phyloP scores from a whole-genome alignment of 1,284 basidiomycete species.

The Trichosporon inkin region DNA sequence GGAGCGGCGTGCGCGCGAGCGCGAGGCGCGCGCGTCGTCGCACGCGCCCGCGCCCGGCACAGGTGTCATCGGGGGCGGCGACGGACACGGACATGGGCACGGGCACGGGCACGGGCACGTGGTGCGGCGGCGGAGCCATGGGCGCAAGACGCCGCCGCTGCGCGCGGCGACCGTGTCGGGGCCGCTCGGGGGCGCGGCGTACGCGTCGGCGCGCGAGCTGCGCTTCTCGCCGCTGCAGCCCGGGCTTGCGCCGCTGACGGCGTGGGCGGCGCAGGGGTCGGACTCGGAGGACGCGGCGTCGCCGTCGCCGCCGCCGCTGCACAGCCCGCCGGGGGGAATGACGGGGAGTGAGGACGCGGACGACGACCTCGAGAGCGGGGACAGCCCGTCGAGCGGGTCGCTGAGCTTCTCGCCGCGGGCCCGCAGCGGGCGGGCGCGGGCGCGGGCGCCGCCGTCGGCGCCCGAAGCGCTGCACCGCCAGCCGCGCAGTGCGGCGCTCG shows the following conservation, averaged over 20 bases:
- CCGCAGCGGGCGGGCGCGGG: background rate
- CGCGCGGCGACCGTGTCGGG: constrained; percentile 1
- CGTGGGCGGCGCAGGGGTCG: background rate
- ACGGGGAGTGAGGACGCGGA: constrained; percentile 43
- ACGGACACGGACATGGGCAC: too few species aligned
- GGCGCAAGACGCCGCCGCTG: constrained; percentile 25
- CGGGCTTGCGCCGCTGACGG: background rate
- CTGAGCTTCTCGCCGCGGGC: constrained; percentile 39
- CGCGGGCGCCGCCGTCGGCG: too few species aligned
- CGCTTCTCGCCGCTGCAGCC: constrained; percentile 2
- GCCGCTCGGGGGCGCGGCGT: background rate
- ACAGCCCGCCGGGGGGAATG: constrained; percentile 25
- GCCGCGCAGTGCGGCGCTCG: background rate
- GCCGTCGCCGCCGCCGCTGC: constrained; percentile 24
- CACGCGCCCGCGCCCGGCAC: too few species aligned
- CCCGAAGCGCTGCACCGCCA: too few species aligned
- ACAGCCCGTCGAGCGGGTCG: constrained; percentile 39
- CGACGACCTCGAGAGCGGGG: constrained; percentile 38
- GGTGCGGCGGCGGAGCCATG: constrained; percentile 18
- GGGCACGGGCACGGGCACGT: constrained; percentile 12
- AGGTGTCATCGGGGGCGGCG: too few species aligned
- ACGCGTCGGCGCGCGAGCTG: background rate
- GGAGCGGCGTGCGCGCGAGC: constrained; percentile 8
- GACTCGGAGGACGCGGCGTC: constrained; percentile 11
- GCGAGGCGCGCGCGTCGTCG: background rate